phyloP scores from a whole-genome alignment of 805 yeast species.

The Starmerella ratchasimensis region DNA sequence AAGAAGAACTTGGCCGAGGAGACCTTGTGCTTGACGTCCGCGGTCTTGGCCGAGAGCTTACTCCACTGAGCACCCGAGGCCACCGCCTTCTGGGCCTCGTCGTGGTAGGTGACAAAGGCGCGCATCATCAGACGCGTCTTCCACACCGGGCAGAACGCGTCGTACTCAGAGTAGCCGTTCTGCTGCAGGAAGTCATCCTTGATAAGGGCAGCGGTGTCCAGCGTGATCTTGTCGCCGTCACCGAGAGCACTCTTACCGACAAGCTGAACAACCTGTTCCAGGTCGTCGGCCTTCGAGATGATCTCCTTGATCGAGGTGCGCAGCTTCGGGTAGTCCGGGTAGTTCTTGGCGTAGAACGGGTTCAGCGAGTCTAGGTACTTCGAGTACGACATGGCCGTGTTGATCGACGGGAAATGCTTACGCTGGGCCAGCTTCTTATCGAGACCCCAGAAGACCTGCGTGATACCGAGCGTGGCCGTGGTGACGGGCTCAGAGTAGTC shows the following conservation, averaged over 20 bases:
- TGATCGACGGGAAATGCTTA: slow-evolving; percentile 98
- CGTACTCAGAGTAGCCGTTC: slow-evolving; percentile 96
- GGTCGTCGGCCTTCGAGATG: slow-evolving; percentile 90
- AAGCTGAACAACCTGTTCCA: slow-evolving; percentile 97
- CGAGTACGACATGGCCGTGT: slow-evolving; percentile 91
- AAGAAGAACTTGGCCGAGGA: slow-evolving; percentile 92
- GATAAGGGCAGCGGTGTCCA: slow-evolving; percentile 81
- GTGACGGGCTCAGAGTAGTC: slow-evolving; percentile 99
- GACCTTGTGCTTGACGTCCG: slow-evolving; percentile 85
- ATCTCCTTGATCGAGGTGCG: slow-evolving; percentile 92
- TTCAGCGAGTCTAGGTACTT: slow-evolving; percentile 81
- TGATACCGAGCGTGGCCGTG: slow-evolving; percentile 93
- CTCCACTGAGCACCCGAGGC: slow-evolving; percentile 91
- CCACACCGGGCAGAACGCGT: slow-evolving; percentile 99
- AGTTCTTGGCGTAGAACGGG: slow-evolving; percentile 71
- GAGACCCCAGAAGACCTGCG: slow-evolving; percentile 99
- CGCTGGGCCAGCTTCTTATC: slow-evolving; percentile 98
- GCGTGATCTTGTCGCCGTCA: slow-evolving; percentile 89
- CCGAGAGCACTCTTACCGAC: slow-evolving; percentile 97
- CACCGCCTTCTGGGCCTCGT: slow-evolving; percentile 95
- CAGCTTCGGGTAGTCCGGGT: slow-evolving; percentile 80
- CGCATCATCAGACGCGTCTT: slow-evolving; percentile 98
- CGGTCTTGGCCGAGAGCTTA: slow-evolving; percentile 74
- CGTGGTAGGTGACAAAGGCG: slow-evolving; percentile 77
- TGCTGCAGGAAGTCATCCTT: slow-evolving; percentile 98